phyloP scores from a whole-genome alignment of 208 protist genomes.

The Phytomonas serpens region DNA sequence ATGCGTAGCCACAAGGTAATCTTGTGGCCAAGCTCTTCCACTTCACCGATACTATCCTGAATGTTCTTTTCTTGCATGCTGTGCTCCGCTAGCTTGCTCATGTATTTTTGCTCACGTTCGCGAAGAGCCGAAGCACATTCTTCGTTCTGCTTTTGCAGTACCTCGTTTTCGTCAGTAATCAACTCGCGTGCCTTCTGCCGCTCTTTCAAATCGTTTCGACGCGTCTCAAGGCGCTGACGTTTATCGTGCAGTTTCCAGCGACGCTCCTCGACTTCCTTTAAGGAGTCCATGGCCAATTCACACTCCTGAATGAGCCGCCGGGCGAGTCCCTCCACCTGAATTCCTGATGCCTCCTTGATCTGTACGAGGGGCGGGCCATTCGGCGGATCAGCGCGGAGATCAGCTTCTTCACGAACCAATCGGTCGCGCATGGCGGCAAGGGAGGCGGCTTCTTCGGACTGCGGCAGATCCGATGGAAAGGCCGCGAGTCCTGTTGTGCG shows the following conservation, averaged over 20 bases:
- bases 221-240: conserved; percentile 28
- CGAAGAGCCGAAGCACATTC: conserved; percentile 21
- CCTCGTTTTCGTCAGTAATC: conserved; percentile 30
- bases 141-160: conserved; percentile 22
- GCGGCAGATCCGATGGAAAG: conserved; percentile 34
- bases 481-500: conserved; percentile 12
- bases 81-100: conserved; percentile 31
- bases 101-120: conserved; percentile 34
- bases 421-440: conserved; percentile 32
- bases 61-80: conserved; percentile 36
- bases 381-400: conserved; percentile 22
- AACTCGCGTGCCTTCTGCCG: conserved; percentile 27
- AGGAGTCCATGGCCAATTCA: conserved; percentile 13
- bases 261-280: conserved; percentile 41
- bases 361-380: conserved; percentile 22
- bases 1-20: conserved; percentile 66
- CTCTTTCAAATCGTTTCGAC: conserved; percentile 36
- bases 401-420: conserved; percentile 25
- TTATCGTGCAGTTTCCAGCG: conserved; percentile 39
- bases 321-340: conserved; percentile 17
- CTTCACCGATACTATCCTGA: conserved; percentile 42
- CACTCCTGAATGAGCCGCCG: conserved; percentile 25
- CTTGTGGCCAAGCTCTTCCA: conserved; percentile 56
- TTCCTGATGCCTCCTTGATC: conserved; percentile 17
- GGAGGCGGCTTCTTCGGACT: conserved; percentile 18